Base-by-base conservation (phyloP, 352 stramenopile genomes). In the Pythium chondricola region DNA sequence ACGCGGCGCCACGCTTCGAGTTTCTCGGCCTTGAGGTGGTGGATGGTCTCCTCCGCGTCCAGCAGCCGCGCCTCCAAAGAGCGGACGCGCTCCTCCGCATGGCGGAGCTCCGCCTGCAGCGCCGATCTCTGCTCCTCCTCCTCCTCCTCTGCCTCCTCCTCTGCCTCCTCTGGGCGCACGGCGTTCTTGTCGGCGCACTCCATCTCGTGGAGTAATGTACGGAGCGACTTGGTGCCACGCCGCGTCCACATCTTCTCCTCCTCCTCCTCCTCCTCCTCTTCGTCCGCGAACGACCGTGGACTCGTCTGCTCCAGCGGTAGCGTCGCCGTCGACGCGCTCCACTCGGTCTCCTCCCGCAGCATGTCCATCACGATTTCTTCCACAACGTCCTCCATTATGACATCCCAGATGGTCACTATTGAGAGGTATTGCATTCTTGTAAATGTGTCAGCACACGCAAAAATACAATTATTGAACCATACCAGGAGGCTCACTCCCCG, bases 11-110 rank as follows among this genome's bases (percentile, higher is more conserved):
- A 52, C 6, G 78, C 69, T 11, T 72, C 66, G 9, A 77, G 52
- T 25, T 85, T 87, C 69, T 91, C 79, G 1, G 76, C 74, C 44
- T 80, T 73, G 9, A 91, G 61, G 59, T 91, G 79, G 53, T 72
- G 81, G 33, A 88, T 87, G 4, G 69, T 72, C 51, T 91, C 76
- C 39, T 91, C 79, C 6, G 73, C 70, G 42, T 83, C 65, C 44
- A 91, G 56, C 18, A 88, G 61, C 49, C 78, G 68, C 20, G 52
- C 40, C 43, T 85, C 70, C 14, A 91, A 62, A 43, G 46, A 41
- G 6, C 43, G 43, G 9, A 88, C 53, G 9, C 68, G 67, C 39
- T 87, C 74, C 39, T 91, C 81, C 1, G 73, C 67, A 27, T 65
- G 68, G 37, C 56, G 61, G 2, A 88, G 65, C 57, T 88, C 73